Evolutionary conservation across 2,329 filamentous ascomycete species (phyloP), one percentile per base, ranked within the genome.

Genomic region (Aureobasidium subglaciale): DNA sequence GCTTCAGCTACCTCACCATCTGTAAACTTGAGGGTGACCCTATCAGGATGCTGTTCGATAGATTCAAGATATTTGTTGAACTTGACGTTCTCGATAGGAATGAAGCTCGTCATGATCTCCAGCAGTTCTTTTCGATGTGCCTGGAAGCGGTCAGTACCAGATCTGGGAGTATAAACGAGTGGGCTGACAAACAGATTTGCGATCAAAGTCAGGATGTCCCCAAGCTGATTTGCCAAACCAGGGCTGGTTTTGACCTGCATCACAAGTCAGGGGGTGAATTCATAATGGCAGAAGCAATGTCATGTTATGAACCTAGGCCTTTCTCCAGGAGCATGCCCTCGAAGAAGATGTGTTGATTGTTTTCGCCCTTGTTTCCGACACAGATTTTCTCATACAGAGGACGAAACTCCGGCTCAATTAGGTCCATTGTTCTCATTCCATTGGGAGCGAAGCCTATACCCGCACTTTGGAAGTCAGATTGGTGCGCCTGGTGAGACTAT

Each of bases 41-140:
- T 64, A 0, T 67, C 70, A 11, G 71, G 57, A 5, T 64, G 61
- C 48, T 74, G 67, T 37, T 74, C 64, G 46, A 67, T 57, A 2
- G 22, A 41, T 2, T 25, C 57, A 1, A 66, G 59, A 16, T 63
- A 58, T 49, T 67, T 68, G 52, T 62, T 62, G 55, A 69, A 69
- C n/a, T 48, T 56, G 16, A 68, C 65, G 5, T 49, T 59, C 2
- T 64, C 59, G 16, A 52, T 37, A 1, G 59, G 61, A 25, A 70
- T 74, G 63, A 67, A 75, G 74, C 59, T 80, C 69, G 62, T 79
- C 71, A 77, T 72, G 37, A 74, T 72, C 25, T 75, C 70, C 9
- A 77, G 61, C 43, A 77, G 59, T 49, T 70, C 70, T 50, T 67
- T 72, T 32, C 74, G 63, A 58, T 76, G 73, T 5, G 72, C 73